These are phyloP conservation scores for Prototheca stagnorum DNA, from an alignment of 163 green algal genomes.

Conservation along the genomic window DNA sequence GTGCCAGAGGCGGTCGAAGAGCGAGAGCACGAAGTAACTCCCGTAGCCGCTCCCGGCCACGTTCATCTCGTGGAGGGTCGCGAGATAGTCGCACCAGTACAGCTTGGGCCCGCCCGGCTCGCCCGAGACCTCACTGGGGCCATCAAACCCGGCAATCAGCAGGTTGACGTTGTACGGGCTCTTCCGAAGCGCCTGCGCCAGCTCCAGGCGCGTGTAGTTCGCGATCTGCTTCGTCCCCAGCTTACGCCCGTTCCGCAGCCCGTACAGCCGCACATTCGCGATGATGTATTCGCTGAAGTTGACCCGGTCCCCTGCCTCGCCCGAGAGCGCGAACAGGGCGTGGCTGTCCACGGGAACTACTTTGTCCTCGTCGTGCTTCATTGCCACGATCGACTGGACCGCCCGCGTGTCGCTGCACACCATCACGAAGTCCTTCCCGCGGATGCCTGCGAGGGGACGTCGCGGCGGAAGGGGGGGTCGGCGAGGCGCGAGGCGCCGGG, in stretches of 20 bases:
- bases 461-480: not conserved
- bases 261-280: slow-evolving; percentile 89
- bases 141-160: slow-evolving; percentile 87
- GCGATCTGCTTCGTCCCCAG: slow-evolving; percentile 80
- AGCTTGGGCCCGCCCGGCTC: slow-evolving; percentile 52
- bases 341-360: slow-evolving; percentile 77
- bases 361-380: slow-evolving; percentile 98
- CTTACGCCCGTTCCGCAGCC: slow-evolving; percentile 55
- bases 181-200: slow-evolving; percentile 83
- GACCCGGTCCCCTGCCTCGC: slow-evolving; percentile 81
- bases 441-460: slow-evolving; percentile 49
- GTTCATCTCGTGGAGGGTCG: slow-evolving; percentile 92
- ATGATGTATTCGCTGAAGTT: slow-evolving; percentile 90
- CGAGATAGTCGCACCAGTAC: slow-evolving; percentile 98
- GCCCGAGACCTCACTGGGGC: no score
- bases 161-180: slow-evolving; percentile 85
- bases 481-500: not conserved
- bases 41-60: slow-evolving; percentile 87
- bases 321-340: slow-evolving; percentile 75
- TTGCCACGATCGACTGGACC: slow-evolving; percentile 80
- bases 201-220: slow-evolving; percentile 78
- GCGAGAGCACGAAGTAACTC: slow-evolving; percentile 76
- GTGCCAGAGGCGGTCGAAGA: slow-evolving; percentile 93
- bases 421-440: slow-evolving; percentile 86
- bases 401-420: slow-evolving; percentile 78